Base-by-base conservation (phyloP, 1,139 yeast genomes). In the Schwanniomyces etchellsii region DNA sequence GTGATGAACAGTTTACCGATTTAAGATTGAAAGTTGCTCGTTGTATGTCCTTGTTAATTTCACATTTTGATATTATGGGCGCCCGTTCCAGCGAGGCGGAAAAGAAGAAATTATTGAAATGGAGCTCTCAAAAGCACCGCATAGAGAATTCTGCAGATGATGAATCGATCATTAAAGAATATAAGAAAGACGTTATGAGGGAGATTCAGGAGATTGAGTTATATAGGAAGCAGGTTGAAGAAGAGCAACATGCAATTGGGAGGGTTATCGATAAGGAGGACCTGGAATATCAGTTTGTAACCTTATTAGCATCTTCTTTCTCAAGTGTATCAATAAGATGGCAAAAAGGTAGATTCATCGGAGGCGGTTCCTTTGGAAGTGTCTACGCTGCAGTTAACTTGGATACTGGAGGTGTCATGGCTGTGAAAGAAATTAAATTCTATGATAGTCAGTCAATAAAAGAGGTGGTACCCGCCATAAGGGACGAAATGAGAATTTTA, bases 31-130 rank as follows among this genome's bases (percentile, higher is more conserved):
- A 86, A 50, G 96, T 91, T 27, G 95, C 97, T 1, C 84, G 95
- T 2, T 88, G 97, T 56, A 88, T 91, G 93, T 80, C 96, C 2
- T 64, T 91, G 32, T 68, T 91, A 39, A 89, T 91, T 40, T 85
- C 96, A 0, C 98, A 91, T 59, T 91, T 91, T 50, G 98, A 91
- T 59, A 88, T 91, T 35, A 91, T 91, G 96, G 98, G 98, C 32
- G 96, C 97, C 0, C 72, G 97, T 47, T 83, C 96, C 5, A 83
- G 82, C 49, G 93, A 85, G 37, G 88, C 88, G 3, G 88, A 81
- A 43, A 66, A 70, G 58, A 70, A 63, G 43, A 65, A 67, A 47
- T 60, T 65, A 57, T 64, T 67, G 50, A 74, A 63, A 43, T 76
- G 69, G 73, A 64, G 64, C 27, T 65, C 66, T n/a, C 71, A 57